A percentile compares a stretch with the other conserved stretches of the same genome.
These are phyloP conservation scores for Fusarium tricinctum DNA, from an alignment of 2,329 filamentous ascomycete genomes.

Conservation along the genomic window DNA sequence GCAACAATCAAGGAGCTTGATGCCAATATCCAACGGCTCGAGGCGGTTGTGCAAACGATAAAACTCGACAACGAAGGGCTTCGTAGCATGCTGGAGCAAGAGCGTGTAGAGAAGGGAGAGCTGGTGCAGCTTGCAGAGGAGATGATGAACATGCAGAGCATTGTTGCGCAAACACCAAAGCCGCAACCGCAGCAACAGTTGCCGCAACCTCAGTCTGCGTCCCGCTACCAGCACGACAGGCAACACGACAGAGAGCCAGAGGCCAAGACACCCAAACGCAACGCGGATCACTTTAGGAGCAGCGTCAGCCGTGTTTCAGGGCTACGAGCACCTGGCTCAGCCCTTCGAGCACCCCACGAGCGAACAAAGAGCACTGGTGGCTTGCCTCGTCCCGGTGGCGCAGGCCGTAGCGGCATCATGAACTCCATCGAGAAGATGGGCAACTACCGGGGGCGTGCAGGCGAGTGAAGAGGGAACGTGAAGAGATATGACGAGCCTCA, in stretches of 20 bases:
- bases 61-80: constrained; percentile 78
- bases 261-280: constrained; percentile 54
- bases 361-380: constrained; percentile 61
- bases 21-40: constrained; percentile 80
- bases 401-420: constrained; percentile 78
- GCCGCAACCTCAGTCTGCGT: constrained; percentile 37
- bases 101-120: constrained; percentile 87
- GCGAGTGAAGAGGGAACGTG: constrained; percentile 41
- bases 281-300: constrained; percentile 54
- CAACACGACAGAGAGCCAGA: constrained; percentile 46
- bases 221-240: constrained; percentile 43
- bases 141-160: constrained; percentile 79
- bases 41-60: constrained; percentile 78
- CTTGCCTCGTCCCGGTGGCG: constrained; percentile 64
- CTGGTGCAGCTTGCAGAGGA: constrained; percentile 85
- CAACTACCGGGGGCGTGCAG: constrained; percentile 64
- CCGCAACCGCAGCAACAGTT: constrained; percentile 46
- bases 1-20: constrained; percentile 77
- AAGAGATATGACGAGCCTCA: constrained; percentile 22
- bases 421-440: constrained; percentile 92
- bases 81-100: constrained; percentile 75
- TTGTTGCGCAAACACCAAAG: constrained; percentile 52
- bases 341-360: constrained; percentile 60
- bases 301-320: constrained; percentile 70
- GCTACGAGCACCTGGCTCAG: constrained; percentile 71